Conservation (phyloP, 192 early-diverging fungal genomes). For the Globomyces pollinis-pini region DNA sequence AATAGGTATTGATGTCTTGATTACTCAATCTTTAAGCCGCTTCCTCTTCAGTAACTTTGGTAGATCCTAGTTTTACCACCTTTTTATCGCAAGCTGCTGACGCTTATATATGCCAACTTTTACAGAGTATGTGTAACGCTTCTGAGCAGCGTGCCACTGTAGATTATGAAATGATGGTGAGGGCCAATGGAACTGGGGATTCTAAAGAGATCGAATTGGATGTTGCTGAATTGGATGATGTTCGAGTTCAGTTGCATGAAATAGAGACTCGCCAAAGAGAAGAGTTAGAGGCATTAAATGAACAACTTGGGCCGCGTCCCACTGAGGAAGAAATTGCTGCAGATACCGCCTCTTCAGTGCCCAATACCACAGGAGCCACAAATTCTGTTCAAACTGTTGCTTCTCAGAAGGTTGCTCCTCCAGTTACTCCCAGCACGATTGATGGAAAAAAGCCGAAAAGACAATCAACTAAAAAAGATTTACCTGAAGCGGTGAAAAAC, state of each 20-base stretch:
- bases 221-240: neutral
- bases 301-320: neutral
- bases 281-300: neutral
- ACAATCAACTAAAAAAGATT: conserved; percentile 3
- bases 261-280: conserved; percentile 1
- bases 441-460: neutral
- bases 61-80: neutral
- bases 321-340: neutral
- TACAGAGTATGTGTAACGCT: conserved; percentile 4
- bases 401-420: neutral
- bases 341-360: neutral
- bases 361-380: neutral
- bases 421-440: neutral
- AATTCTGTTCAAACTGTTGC: neutral
- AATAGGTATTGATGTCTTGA: neutral
- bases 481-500: conserved; percentile 10
- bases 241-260: neutral
- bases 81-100: conserved; percentile 8
- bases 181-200: neutral
- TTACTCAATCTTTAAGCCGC: too few species aligned
- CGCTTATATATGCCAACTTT: neutral
- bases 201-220: conserved; percentile 2
- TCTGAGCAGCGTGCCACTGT: conserved; percentile 6
- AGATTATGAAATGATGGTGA: neutral
- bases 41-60: neutral